phyloP scores from a whole-genome alignment of 2,329 filamentous ascomycete genomes.

The Colletotrichum musicola region DNA sequence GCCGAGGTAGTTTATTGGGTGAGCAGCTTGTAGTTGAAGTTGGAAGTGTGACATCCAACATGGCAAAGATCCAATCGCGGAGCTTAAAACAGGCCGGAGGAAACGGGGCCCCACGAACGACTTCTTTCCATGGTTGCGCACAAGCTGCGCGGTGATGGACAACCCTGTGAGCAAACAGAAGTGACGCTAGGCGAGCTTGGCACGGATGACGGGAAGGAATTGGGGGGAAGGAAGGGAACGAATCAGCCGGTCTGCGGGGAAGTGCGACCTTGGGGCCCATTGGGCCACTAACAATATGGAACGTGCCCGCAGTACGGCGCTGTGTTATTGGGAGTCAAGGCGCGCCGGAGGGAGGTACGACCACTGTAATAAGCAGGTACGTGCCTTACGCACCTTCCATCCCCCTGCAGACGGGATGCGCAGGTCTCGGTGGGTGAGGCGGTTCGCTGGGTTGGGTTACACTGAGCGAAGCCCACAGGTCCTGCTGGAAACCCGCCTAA shows the following conservation, averaged over 20 bases:
- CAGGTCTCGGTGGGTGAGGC: slow-evolving; percentile 2
- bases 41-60: slow-evolving; percentile 14
- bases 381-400: no score
- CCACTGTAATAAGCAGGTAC: no score
- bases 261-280: slow-evolving; percentile 28
- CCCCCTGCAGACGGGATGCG: slow-evolving; percentile 26
- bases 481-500: neutral
- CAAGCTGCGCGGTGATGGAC: no score
- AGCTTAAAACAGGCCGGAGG: neutral
- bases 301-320: slow-evolving; percentile 11
- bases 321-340: slow-evolving; percentile 26
- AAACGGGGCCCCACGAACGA: slow-evolving; percentile 29
- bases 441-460: slow-evolving; percentile 20
- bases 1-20: slow-evolving; percentile 28
- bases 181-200: slow-evolving; percentile 25
- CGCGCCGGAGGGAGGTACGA: neutral
- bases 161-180: no score
- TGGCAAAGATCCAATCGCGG: slow-evolving; percentile 21
- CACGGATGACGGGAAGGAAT: slow-evolving; percentile 13
- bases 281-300: slow-evolving; percentile 7
- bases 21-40: slow-evolving; percentile 9
- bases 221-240: slow-evolving; percentile 11
- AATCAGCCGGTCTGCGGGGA: slow-evolving; percentile 28
- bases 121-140: neutral
- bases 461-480: slow-evolving; percentile 2